Evolutionary conservation across 129 eudicot genomes (phyloP).

Genomic region (Arctium lappa): DNA sequence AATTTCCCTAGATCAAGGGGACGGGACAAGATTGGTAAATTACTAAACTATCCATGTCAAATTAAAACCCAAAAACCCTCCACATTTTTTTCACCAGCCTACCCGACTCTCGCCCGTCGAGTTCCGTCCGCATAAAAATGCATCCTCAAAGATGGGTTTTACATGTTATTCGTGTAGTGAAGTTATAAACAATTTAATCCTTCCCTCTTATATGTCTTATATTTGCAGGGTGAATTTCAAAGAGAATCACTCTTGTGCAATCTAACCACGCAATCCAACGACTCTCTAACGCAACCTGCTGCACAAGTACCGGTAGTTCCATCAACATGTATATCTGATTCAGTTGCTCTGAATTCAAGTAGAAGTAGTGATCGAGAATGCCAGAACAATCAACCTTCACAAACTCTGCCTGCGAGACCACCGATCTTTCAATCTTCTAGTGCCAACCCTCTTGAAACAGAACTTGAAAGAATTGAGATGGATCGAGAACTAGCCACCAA

Average conservation of each 20-base stretch:
- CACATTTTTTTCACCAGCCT: too few species aligned
- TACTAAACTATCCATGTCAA: too few species aligned
- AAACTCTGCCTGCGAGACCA: constrained; percentile 1
- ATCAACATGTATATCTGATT: neutral
- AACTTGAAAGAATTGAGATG: constrained; percentile 42
- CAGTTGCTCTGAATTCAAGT: constrained; percentile 6
- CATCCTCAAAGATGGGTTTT: too few species aligned
- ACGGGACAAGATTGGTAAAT: too few species aligned
- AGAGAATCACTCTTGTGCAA: neutral
- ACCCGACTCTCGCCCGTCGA: too few species aligned
- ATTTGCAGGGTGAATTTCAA: constrained; percentile 7
- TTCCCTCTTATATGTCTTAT: neutral
- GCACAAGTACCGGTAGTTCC: neutral
- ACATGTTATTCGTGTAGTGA: too few species aligned
- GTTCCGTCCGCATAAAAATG: too few species aligned
- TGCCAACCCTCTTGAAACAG: constrained; percentile 42
- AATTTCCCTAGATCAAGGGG: too few species aligned
- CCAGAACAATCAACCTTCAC: constrained; percentile 17
- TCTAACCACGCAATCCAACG: neutral
- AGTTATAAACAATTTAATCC: too few species aligned
- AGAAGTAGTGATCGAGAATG: neutral
- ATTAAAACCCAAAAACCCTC: too few species aligned
- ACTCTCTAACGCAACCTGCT: neutral
- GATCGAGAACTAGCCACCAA: constrained; percentile 31
- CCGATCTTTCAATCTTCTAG: constrained; percentile 26